Evolutionary conservation across 176 grass and related monocot species (phyloP).

Genomic region (Rhipidocladum racemiflorum): DNA sequence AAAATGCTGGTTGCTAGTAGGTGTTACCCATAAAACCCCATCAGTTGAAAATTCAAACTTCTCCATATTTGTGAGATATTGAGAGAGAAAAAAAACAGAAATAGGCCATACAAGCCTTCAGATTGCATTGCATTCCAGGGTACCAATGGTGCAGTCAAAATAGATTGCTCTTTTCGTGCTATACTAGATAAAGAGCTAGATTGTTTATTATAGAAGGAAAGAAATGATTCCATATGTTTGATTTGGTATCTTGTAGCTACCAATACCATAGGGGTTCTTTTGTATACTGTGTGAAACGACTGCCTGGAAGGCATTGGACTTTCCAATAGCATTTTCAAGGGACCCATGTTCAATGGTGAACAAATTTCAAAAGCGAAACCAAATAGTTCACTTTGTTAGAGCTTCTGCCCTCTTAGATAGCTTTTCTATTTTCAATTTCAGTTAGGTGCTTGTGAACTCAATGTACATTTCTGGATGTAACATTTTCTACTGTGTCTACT

Average conservation of each 20-base stretch:
- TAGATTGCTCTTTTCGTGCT: background rate
- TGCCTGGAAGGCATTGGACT: background rate
- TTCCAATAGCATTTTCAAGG: background rate
- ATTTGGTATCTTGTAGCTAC: background rate
- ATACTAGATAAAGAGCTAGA: background rate
- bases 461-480: slow-evolving; percentile 4
- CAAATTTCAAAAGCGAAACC: background rate
- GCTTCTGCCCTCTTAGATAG: background rate
- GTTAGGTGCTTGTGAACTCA: background rate
- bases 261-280: background rate
- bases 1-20: background rate
- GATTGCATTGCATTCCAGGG: background rate
- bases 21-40: background rate
- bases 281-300: background rate
- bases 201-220: background rate
- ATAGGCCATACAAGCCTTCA: background rate
- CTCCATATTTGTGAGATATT: background rate
- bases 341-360: background rate
- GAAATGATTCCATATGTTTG: background rate
- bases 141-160: background rate
- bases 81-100: too few relatives aligned
- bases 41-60: background rate
- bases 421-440: background rate
- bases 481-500: slow-evolving; percentile 12
- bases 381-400: background rate